Conservation (phyloP, 2,329 filamentous ascomycete species). For the Phyllosticta ampelicida region DNA sequence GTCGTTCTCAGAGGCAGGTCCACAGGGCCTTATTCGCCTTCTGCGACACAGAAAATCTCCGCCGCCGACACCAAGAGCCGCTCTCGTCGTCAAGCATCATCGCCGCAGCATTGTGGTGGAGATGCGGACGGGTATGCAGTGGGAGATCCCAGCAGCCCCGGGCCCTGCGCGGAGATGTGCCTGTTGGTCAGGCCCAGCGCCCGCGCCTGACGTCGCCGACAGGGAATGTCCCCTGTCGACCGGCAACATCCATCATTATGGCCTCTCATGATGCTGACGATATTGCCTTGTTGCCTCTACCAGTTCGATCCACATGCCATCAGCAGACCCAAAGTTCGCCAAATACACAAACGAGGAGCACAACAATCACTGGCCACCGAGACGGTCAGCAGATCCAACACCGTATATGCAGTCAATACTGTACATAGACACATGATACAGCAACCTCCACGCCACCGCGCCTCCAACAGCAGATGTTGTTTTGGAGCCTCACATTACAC, state of each 20-base stretch:
- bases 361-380: neutral
- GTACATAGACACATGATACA: neutral
- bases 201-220: neutral
- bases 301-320: neutral
- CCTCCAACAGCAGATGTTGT: neutral
- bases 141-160: neutral
- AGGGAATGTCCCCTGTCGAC: neutral
- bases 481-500: neutral
- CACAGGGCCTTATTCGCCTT: neutral
- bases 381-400: neutral
- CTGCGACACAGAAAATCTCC: neutral
- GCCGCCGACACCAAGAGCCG: neutral
- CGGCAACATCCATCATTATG: neutral
- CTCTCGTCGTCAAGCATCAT: neutral
- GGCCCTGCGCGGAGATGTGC: neutral
- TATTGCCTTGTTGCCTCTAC: neutral
- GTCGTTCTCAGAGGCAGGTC: too few species aligned
- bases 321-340: neutral
- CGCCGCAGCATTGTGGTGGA: neutral
- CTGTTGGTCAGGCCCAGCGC: neutral
- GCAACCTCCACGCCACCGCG: neutral
- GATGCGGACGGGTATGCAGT: neutral
- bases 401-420: neutral
- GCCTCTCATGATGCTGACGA: neutral
- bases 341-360: neutral